Base-by-base conservation (phyloP, 495 filamentous ascomycete species). In the Trichoderma virens region DNA sequence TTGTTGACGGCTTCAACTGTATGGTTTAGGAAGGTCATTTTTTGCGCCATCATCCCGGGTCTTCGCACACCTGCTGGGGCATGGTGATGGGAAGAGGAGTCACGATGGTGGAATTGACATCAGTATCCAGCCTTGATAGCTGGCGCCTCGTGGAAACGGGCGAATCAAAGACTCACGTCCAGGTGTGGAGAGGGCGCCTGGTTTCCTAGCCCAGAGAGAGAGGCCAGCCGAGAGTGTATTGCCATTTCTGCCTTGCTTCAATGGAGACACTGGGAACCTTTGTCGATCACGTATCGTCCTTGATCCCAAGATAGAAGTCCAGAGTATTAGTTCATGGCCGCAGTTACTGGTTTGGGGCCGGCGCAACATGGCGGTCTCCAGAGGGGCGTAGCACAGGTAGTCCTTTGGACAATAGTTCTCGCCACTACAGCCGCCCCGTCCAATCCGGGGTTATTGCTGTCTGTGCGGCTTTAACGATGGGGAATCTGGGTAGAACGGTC, bases 21-120 rank as follows among this genome's bases (percentile, higher is more conserved):
- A 56, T 56, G 51, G 51, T 56, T 56, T 56, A 56, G 51, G 51
- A 56, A 56, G 51, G 51, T 56, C 23, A 30, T 8, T 28, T 8
- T 28, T 30, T 3, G 51, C 51, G 27, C 51, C 51, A 56, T 56
- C 51, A 28, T 28, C 51, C 51, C 9, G 25, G 51, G 11, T 3
- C 51, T 56, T 56, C 9, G 30, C 51, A 28, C 51, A 30, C 51
- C 8, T n/a, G 51, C 25, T 56, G 11, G 51, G 51, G 27, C 27
- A 16, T 28, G 25, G 51, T 56, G 51, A 56, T 56, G 51, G 51
- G 51, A 56, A 18, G 51, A 56, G 51, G 51, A 56, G 51, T 56
- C 51, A 25, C 9, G 11, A 56, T 56, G 51, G 20, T 56, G 51
- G 51, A 56, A 56, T 56, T 35, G 7, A n/a, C 51, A 23, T 27